A percentile compares a stretch with the other conserved stretches of the same genome.
Conservation (phyloP, 2,329 filamentous ascomycete species). For the Fusarium marasasianum region DNA sequence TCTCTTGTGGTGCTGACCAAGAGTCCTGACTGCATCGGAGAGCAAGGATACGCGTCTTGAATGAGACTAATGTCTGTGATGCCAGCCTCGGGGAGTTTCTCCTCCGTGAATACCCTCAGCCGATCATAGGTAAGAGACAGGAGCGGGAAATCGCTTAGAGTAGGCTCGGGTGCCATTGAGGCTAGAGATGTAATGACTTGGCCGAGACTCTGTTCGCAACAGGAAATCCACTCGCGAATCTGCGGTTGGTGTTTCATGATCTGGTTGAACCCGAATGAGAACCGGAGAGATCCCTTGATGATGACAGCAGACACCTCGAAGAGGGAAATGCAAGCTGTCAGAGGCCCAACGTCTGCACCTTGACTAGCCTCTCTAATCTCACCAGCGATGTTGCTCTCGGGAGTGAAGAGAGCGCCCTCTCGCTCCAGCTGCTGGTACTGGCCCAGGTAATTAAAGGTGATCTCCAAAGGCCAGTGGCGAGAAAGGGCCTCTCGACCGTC, state of each 20-base stretch:
- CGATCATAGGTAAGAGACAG: constrained; percentile 31
- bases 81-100: constrained; percentile 25
- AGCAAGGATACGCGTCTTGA: constrained; percentile 51
- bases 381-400: constrained; percentile 20
- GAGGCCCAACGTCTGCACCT: constrained; percentile 23
- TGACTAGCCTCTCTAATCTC: constrained; percentile 21
- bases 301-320: constrained; percentile 59
- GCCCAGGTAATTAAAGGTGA: constrained; percentile 43
- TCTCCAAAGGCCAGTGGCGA: constrained; percentile 38
- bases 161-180: constrained; percentile 9
- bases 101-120: constrained; percentile 8
- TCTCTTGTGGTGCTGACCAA: constrained; percentile 52
- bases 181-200: background rate
- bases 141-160: constrained; percentile 31
- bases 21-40: constrained; percentile 51
- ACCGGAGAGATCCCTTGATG: constrained; percentile 53
- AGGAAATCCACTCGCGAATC: constrained; percentile 44
- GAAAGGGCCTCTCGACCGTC: constrained; percentile 8
- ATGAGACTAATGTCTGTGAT: background rate
- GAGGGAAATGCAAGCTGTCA: constrained; percentile 50
- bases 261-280: constrained; percentile 56
- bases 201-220: constrained; percentile 13
- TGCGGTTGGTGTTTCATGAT: constrained; percentile 52
- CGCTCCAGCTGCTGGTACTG: constrained; percentile 45
- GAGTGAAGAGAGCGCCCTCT: constrained; percentile 38